A percentile compares a stretch with the other conserved stretches of the same genome.
Evolutionary conservation across 2,329 filamentous ascomycete genomes (phyloP).

Genomic region (Helotiales sp.): DNA sequence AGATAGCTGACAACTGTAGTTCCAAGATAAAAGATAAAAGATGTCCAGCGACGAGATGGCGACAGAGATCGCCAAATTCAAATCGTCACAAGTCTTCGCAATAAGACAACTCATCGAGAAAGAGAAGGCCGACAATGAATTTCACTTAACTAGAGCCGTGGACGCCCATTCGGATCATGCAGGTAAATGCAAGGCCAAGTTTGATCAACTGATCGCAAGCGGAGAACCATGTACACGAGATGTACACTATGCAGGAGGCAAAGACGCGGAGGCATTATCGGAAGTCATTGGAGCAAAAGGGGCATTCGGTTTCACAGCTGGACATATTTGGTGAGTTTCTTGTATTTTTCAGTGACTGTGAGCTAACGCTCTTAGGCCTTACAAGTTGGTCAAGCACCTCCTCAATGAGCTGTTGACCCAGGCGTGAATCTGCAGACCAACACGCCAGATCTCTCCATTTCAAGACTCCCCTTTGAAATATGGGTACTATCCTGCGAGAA

Average conservation of each 20-base stretch:
- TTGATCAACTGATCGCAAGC: constrained; percentile 10
- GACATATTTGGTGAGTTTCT: constrained; percentile 41
- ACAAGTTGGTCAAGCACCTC: constrained; percentile 62
- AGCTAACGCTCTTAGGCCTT: constrained; percentile 49
- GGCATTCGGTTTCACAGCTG: constrained; percentile 30
- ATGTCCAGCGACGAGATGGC: constrained; percentile 20
- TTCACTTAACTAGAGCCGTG: constrained; percentile 16
- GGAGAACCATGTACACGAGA: constrained; percentile 18
- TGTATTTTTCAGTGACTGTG: neutral
- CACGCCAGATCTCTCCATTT: constrained; percentile 49
- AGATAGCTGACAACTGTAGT: too few species aligned
- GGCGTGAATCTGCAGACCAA: constrained; percentile 58
- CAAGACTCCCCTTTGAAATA: constrained; percentile 32
- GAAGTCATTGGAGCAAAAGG: constrained; percentile 29
- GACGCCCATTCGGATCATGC: constrained; percentile 17
- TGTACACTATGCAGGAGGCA: constrained; percentile 11
- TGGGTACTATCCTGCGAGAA: constrained; percentile 53
- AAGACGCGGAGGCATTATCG: constrained; percentile 13
- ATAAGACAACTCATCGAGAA: constrained; percentile 16
- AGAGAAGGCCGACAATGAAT: constrained; percentile 21
- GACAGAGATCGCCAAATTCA: constrained; percentile 10
- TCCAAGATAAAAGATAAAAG: too few species aligned
- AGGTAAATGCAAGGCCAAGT: constrained; percentile 10
- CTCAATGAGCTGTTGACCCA: constrained; percentile 53
- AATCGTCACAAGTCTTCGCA: constrained; percentile 16